Base-by-base conservation (phyloP, 2,329 filamentous ascomycete genomes). In the Exutisphaerella laricina region DNA sequence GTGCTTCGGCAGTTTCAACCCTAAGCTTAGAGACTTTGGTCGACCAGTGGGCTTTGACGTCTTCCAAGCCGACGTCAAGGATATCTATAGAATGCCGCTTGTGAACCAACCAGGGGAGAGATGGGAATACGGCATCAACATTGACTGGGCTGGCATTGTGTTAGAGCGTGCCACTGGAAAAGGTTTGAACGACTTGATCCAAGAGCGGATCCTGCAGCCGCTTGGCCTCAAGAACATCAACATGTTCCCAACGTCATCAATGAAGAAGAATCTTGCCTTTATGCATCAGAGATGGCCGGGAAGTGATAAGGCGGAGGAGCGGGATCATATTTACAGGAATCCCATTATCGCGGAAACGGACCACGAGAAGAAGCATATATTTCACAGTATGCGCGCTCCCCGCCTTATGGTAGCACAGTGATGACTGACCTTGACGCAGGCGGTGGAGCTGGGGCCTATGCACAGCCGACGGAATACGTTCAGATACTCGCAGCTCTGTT, bases 401-500 rank as follows among this genome's bases (percentile, higher is more conserved):
- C 14, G 16, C 3, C 23, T 17, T 4, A 18, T 13, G 12, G 17
- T n/a, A 12, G 13, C 14, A 20, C 6, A 20, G 28, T 3, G n/a
- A 34, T 33, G 31, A 35, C 14, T 7, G 33, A 17, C 23, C 16
- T 21, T 20, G 20, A 5, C 12, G 23, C 14, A 35, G 30, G 30
- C 31, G 82, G 77, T 4, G 82, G 81, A 4, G 79, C 71, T 3
- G 81, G 81, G 2, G 66, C 76, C 35, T 85, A 77, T 55, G 74
- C 77, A 2, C 67, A 64, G 46, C 78, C 79, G 0, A 68, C 70
- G 6, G 79, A 85, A 33, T 85, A 82, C 53, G 68, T 69, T 43
- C 72, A 78, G 77, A 70, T 85, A 16, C 69, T 86, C 3, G 71
- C 78, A 0, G 70, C 73, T 0, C 64, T 87, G 1, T 64, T 85